A percentile compares a stretch with the other conserved stretches of the same genome.
Conservation (phyloP, 2,329 filamentous ascomycete genomes). For the Sporothrix inflata region DNA sequence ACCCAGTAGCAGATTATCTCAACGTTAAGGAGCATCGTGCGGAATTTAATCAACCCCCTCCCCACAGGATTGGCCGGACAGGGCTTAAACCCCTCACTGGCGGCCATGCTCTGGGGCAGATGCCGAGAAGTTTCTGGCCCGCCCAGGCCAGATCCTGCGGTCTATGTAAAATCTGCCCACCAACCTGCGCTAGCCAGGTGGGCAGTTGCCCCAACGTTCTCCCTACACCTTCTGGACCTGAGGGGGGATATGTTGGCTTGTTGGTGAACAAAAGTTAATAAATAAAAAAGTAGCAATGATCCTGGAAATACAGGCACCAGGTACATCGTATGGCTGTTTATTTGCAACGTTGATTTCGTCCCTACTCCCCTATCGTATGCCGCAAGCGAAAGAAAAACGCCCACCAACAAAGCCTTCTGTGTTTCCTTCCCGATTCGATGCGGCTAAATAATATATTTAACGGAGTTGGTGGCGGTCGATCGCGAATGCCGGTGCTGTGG, state of each 20-base stretch:
- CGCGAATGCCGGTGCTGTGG: constrained; percentile 24
- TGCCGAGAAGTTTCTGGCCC: constrained; percentile 8
- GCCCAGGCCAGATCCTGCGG: background rate
- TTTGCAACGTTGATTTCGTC: background rate
- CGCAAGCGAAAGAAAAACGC: background rate
- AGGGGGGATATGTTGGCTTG: no score
- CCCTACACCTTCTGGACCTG: background rate
- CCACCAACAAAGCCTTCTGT: background rate
- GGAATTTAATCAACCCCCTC: background rate
- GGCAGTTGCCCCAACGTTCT: background rate
- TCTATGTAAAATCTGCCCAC: constrained; percentile 1
- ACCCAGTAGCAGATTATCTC: background rate
- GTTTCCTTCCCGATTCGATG: constrained; percentile 29
- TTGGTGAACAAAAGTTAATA: background rate
- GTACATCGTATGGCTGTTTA: background rate
- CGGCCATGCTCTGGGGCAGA: background rate
- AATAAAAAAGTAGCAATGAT: background rate
- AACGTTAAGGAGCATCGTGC: background rate
- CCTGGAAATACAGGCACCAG: background rate
- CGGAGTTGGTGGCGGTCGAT: constrained; percentile 23
- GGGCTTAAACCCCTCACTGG: constrained; percentile 18
- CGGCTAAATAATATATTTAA: background rate
- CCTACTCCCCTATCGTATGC: background rate
- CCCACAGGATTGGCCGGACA: constrained; percentile 11
- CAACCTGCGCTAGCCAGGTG: background rate